Conservation (phyloP, 768 basidiomycete genomes). For the Dendrothele bispora region DNA sequence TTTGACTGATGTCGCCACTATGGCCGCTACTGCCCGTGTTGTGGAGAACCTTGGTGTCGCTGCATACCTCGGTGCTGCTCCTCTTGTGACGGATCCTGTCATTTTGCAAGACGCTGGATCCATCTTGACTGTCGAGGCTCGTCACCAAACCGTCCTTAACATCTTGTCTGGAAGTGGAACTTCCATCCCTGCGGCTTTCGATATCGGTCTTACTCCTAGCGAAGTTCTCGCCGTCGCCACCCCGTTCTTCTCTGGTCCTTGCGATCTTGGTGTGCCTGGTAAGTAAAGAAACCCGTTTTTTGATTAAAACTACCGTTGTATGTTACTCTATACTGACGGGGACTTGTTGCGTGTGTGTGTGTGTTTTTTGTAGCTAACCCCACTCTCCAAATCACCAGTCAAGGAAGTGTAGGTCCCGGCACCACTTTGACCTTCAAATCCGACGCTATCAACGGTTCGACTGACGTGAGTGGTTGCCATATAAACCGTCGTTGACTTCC, state of each 20-base stretch:
- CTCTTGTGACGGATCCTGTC: conserved; percentile 58
- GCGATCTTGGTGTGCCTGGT: conserved; percentile 60
- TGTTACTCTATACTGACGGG: background rate
- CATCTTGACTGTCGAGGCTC: conserved; percentile 80
- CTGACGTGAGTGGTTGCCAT: conserved; percentile 34
- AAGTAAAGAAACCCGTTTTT: too few species aligned
- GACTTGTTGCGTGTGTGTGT: background rate
- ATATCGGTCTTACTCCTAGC: conserved; percentile 64
- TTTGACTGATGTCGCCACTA: conserved; percentile 64
- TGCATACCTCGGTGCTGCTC: conserved; percentile 76
- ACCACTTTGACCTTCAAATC: conserved; percentile 64
- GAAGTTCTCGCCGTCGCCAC: conserved; percentile 73
- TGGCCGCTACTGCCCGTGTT: conserved; percentile 69
- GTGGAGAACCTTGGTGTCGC: conserved; percentile 76
- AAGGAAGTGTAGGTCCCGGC: conserved; percentile 53
- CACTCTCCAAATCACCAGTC: conserved; percentile 62
- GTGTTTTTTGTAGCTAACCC: conserved; percentile 47
- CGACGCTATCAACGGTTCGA: conserved; percentile 50
- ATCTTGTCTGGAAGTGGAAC: conserved; percentile 56
- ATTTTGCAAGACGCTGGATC: conserved; percentile 67
- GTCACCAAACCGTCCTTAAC: conserved; percentile 80
- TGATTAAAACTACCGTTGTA: background rate
- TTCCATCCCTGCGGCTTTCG: conserved; percentile 69
- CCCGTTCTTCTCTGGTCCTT: conserved; percentile 64
- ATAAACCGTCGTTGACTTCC: background rate